Conservation (phyloP, 305 asterid genomes). For the Solanum hybrid region DNA sequence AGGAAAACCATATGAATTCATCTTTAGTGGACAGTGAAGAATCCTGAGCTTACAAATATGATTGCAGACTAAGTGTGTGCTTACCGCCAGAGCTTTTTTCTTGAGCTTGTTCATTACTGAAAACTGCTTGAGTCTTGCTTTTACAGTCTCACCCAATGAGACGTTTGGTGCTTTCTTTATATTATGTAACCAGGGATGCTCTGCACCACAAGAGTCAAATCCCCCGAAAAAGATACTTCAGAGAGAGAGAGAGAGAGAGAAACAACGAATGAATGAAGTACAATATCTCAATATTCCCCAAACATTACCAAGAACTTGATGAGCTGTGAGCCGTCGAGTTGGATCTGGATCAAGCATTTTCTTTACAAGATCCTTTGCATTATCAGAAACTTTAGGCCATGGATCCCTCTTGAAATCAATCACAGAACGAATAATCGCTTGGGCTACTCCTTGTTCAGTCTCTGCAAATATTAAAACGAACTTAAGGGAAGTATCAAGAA, state of each 20-base stretch:
- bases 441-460: conserved; percentile 67
- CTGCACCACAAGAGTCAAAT: conserved; percentile 13
- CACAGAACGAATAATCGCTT: conserved; percentile 46
- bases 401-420: conserved; percentile 52
- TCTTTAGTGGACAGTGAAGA: background rate
- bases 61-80: background rate
- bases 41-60: background rate
- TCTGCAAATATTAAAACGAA: conserved; percentile 17
- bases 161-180: conserved; percentile 50
- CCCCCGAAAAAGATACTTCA: background rate
- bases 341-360: conserved; percentile 53
- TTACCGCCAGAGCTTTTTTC: conserved; percentile 50
- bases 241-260: background rate
- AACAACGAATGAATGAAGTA: background rate
- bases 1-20: background rate
- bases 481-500: background rate
- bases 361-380: conserved; percentile 53
- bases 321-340: conserved; percentile 35
- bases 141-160: conserved; percentile 53
- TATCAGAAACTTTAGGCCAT: conserved; percentile 52
- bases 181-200: conserved; percentile 64
- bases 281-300: background rate
- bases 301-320: conserved; percentile 43
- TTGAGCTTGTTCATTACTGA: conserved; percentile 65
- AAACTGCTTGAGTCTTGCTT: conserved; percentile 62